Evolutionary conservation across 306 rosid species (phyloP).

Genomic region (Cicer chorassanicum): DNA sequence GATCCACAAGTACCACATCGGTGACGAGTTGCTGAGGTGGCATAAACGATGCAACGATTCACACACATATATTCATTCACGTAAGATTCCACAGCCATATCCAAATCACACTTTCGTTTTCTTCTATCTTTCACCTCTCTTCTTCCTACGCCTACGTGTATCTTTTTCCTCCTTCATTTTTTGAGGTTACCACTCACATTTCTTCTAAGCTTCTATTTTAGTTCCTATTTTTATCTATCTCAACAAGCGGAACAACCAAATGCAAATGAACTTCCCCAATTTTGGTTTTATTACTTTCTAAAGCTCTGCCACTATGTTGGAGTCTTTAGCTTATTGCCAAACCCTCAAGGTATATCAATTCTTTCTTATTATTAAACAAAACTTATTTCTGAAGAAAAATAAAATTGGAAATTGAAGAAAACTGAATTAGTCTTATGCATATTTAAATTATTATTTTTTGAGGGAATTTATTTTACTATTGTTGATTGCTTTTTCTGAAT

Average conservation of each 20-base stretch:
- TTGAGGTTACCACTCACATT: constrained; percentile 35
- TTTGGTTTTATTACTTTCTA: constrained; percentile 53
- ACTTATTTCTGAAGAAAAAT: not conserved
- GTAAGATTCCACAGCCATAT: constrained; percentile 22
- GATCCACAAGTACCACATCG: constrained; percentile 40
- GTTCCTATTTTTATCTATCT: not conserved
- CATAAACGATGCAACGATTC: constrained; percentile 7
- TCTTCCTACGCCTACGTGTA: constrained; percentile 56
- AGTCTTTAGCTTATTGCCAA: constrained; percentile 62
- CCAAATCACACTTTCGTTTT: constrained; percentile 38
- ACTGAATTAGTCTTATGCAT: too few species aligned
- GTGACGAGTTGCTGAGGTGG: constrained; percentile 15
- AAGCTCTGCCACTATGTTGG: constrained; percentile 65
- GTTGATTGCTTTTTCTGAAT: constrained; percentile 31
- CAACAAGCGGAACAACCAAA: constrained; percentile 33
- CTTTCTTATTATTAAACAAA: not conserved
- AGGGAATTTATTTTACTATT: not conserved
- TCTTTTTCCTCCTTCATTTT: constrained; percentile 56
- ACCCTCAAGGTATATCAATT: constrained; percentile 63
- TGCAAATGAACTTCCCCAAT: constrained; percentile 51
- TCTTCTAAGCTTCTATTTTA: constrained; percentile 37
- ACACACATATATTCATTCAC: not conserved
- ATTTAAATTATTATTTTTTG: too few species aligned
- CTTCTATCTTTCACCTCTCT: constrained; percentile 19
- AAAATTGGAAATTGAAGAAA: too few species aligned